Base-by-base conservation (phyloP, 352 stramenopile species). In the Phytophthora pinifolia region DNA sequence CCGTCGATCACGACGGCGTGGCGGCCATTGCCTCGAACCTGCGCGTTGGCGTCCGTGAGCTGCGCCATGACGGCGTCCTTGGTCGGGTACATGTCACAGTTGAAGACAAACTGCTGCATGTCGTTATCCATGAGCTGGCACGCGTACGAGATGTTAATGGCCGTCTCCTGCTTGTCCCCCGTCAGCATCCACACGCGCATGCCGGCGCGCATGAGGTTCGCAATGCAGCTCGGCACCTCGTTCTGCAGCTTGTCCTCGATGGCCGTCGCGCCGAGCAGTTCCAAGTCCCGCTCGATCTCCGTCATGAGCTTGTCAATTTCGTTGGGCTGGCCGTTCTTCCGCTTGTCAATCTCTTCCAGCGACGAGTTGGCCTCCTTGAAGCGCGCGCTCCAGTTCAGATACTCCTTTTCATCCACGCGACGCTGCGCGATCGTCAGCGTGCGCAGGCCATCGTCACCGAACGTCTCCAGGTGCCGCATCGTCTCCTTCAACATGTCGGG, bases 161-260 rank as follows among this genome's bases (percentile, higher is more conserved):
- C 93, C 3, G 93, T 98, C 60, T 98, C 92, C 35, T 93, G 64
- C 63, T 98, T 98, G 70, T 98, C 93, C 29, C 92, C 92, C 9
- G 93, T 98, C 14, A 98, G 82, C 67, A 98, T 94, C 88, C 91
- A 98, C 17, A 98, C 71, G 36, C 94, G 90, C 59, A 98, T 96
- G 18, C 88, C 86, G 0, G 86, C 91, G 10, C 65, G 67, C 59
- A 89, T 88, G 2, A 98, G 62, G 46, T 88, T 87, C 0, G 82
- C 72, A 30, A 98, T 97, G 14, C 85, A 78, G 18, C 81, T 80
- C 0, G 89, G 88, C 3, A 98, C 93, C 47, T 89, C 77, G 32
- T 89, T 70, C 63, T 98, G 92, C 15, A 98, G 74, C 67, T 97
- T 95, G 71, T 98, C 92, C 76, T 98, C 91, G 49, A 98, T 98